Conservation (phyloP, 129 eudicot species). For the Centella asiatica region DNA sequence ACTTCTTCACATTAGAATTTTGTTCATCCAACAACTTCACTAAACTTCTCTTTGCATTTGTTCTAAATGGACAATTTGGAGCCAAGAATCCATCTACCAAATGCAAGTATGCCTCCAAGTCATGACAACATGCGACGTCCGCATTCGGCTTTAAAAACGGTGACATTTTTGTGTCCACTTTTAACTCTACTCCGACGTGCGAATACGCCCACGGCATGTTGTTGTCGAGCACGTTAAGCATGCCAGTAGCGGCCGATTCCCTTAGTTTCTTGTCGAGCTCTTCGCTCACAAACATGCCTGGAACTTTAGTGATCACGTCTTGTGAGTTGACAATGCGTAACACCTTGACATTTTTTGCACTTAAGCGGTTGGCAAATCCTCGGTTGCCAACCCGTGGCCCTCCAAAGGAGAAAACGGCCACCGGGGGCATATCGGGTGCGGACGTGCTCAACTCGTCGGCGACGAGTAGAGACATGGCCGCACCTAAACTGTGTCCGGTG, state of each 20-base stretch:
- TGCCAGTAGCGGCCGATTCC: slow-evolving; percentile 23
- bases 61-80: slow-evolving; percentile 70
- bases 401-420: slow-evolving; percentile 83
- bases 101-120: slow-evolving; percentile 84
- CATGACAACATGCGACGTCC: slow-evolving; percentile 92
- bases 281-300: slow-evolving; percentile 93
- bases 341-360: slow-evolving; percentile 55
- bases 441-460: slow-evolving; percentile 58
- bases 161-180: slow-evolving; percentile 66
- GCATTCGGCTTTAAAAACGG: slow-evolving; percentile 73
- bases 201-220: slow-evolving; percentile 92
- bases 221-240: slow-evolving; percentile 56
- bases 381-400: slow-evolving; percentile 95
- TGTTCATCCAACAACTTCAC: slow-evolving; percentile 62
- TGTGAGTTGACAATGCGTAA: slow-evolving; percentile 64
- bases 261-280: slow-evolving; percentile 56
- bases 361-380: slow-evolving; percentile 46
- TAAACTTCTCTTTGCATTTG: slow-evolving; percentile 83
- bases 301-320: slow-evolving; percentile 79
- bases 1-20: slow-evolving; percentile 60
- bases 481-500: slow-evolving; percentile 97
- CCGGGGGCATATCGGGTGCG: slow-evolving; percentile 48
- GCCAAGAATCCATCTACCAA: slow-evolving; percentile 85
- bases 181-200: slow-evolving; percentile 71
- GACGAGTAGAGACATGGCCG: slow-evolving; percentile 73